Base-by-base conservation (phyloP, 805 yeast genomes). In the Saccharomycopsis sp. region DNA sequence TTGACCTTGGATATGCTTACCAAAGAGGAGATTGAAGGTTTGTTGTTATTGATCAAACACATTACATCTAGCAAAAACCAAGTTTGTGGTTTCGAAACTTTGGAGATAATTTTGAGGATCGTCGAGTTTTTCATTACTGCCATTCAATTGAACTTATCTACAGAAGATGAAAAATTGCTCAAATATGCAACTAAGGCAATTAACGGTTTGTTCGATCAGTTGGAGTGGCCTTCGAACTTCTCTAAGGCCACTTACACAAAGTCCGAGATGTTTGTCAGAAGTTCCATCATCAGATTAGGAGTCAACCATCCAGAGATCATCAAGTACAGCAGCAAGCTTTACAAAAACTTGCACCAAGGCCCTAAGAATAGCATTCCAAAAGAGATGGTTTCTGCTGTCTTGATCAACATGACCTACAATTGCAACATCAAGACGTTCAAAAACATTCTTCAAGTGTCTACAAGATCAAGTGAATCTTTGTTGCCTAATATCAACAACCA, bases 341-440 rank as follows among this genome's bases (percentile, higher is more conserved):
- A 77, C 69, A 81, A 81, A 61, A 73, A 73, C 24, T 62, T 81
- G n/a, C 57, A 75, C 18, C 83, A 79, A 57, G 87, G 87, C 1
- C 81, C 83, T 16, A 70, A 75, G 41, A 65, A 73, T 20, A 67
- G 78, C 0, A 73, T 83, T 46, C 89, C 91, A 1, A 72, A 71
- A 53, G 81, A 78, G 61, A 62, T 85, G 18, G 65, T 81, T 16
- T 69, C 75, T 7, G 71, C 80, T 24, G 70, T 76, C 3, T 69
- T 84, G 54, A 71, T 75, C 12, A 68, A 77, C 9, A 68, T 75
- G 2, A 70, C 82, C 37, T 66, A 70, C 29, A 68, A 70, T 48
- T 70, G 71, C 41, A 79, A 65, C 21, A 63, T 66, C 9, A 69
- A 80, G 62, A 83, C 81, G 41, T 85, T 84, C 76, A 85, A 85